phyloP scores from a whole-genome alignment of 2,329 filamentous ascomycete genomes.

The Niveomyces coronatus region DNA sequence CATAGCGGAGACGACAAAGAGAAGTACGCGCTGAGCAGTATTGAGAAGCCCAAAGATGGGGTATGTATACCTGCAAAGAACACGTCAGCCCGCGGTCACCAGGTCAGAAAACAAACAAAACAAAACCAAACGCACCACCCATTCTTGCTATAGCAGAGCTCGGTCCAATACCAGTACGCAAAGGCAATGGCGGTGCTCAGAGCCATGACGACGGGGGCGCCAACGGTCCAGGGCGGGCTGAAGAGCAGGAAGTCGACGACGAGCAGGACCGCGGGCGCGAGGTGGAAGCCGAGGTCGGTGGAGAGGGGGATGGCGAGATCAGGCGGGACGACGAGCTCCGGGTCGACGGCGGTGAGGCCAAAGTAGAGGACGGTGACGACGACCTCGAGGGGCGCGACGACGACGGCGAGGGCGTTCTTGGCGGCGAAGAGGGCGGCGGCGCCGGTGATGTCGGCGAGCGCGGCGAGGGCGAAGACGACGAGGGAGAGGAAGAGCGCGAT shows the following conservation, averaged over 20 bases:
- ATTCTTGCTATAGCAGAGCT: slow-evolving; percentile 59
- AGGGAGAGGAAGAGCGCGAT: slow-evolving; percentile 54
- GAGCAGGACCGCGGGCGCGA: slow-evolving; percentile 54
- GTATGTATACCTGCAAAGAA: slow-evolving; percentile 64
- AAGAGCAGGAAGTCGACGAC: slow-evolving; percentile 56
- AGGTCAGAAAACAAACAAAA: not conserved
- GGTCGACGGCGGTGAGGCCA: slow-evolving; percentile 51
- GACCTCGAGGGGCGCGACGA: slow-evolving; percentile 58
- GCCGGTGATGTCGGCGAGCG: slow-evolving; percentile 54
- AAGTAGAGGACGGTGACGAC: slow-evolving; percentile 66
- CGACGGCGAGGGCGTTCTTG: slow-evolving; percentile 58
- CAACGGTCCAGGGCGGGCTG: slow-evolving; percentile 62
- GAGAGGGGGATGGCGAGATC: slow-evolving; percentile 44
- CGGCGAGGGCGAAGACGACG: slow-evolving; percentile 48
- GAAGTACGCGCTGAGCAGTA: slow-evolving; percentile 51
- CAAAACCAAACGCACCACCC: slow-evolving; percentile 40
- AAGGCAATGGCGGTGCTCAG: slow-evolving; percentile 51
- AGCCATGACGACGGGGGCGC: slow-evolving; percentile 45
- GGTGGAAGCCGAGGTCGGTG: slow-evolving; percentile 55
- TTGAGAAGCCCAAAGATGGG: slow-evolving; percentile 65
- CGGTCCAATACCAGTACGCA: slow-evolving; percentile 68
- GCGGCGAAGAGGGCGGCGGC: slow-evolving; percentile 47
- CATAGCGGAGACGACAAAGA: slow-evolving; percentile 61
- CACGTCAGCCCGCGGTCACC: not conserved
- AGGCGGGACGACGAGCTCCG: slow-evolving; percentile 40